These are phyloP conservation scores for Mortierella sp. DNA, from an alignment of 371 early-diverging fungal species.

Conservation along the genomic window DNA sequence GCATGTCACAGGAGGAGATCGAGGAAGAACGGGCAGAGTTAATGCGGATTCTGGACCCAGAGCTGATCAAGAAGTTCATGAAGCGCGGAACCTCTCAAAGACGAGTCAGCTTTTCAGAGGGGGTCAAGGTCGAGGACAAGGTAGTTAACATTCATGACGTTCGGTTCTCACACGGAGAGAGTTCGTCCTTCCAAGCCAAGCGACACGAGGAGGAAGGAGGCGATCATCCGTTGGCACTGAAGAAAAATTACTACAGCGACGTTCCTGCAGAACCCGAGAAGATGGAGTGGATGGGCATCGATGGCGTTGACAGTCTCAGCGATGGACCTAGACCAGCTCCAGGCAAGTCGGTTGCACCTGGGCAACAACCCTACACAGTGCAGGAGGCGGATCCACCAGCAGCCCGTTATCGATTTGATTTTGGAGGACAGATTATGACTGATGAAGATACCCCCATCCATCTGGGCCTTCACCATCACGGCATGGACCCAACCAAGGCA, in stretches of 20 bases:
- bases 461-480: conserved; percentile 91
- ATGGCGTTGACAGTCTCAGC: conserved; percentile 51
- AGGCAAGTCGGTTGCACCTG: conserved; percentile 47
- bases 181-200: conserved; percentile 32
- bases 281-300: conserved; percentile 78
- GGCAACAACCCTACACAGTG: conserved; percentile 54
- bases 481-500: conserved; percentile 84
- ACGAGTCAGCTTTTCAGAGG: conserved; percentile 47
- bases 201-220: conserved; percentile 60
- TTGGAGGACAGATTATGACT: conserved; percentile 75
- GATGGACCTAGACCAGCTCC: conserved; percentile 20
- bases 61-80: conserved; percentile 62
- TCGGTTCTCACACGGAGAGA: conserved; percentile 6
- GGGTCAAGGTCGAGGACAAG: conserved; percentile 38
- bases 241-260: conserved; percentile 67
- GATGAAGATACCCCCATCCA: conserved; percentile 71
- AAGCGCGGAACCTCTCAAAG: conserved; percentile 38
- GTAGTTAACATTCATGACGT: conserved; percentile 36
- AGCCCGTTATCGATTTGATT: conserved; percentile 78
- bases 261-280: conserved; percentile 76
- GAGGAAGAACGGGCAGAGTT: conserved; percentile 72
- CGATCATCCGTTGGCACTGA: conserved; percentile 66
- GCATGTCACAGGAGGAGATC: conserved; percentile 75
- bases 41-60: conserved; percentile 67
- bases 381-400: conserved; percentile 42